Evolutionary conservation across 208 protist genomes (phyloP).

Genomic region (Porcisia hertigi): DNA sequence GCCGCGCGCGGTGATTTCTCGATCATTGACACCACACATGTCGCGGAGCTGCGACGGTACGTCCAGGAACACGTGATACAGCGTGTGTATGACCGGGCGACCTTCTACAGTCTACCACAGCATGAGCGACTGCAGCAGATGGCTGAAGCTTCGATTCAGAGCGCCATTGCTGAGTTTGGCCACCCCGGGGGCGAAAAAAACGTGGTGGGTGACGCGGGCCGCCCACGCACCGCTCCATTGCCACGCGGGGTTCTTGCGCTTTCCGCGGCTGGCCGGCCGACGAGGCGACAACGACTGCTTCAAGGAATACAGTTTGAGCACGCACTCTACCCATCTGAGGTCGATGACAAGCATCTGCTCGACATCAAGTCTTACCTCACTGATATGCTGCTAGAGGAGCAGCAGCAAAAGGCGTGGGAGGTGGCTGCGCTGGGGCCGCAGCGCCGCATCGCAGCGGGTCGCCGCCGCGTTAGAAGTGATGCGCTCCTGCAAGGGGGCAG

Average conservation of each 20-base stretch:
- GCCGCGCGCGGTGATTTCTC: conserved; percentile 72
- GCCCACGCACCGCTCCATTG: conserved; percentile 23
- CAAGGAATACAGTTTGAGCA: conserved; percentile 79
- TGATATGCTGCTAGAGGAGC: conserved; percentile 73
- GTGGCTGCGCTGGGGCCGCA: conserved; percentile 21
- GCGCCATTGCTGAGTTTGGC: conserved; percentile 29
- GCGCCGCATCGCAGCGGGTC: conserved; percentile 27
- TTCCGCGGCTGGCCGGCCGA: conserved; percentile 15
- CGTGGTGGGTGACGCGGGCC: conserved; percentile 17
- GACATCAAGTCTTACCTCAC: conserved; percentile 74
- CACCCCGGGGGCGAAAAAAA: conserved; percentile 32
- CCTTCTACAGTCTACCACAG: conserved; percentile 69
- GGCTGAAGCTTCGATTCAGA: conserved; percentile 46
- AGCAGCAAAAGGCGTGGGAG: conserved; percentile 30
- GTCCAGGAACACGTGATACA: conserved; percentile 72
- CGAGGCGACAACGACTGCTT: conserved; percentile 35
- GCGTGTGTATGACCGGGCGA: conserved; percentile 75
- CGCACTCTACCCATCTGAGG: conserved; percentile 78
- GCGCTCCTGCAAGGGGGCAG: background rate
- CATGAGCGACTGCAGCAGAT: conserved; percentile 49
- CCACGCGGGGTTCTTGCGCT: conserved; percentile 19
- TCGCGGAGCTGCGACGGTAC: conserved; percentile 57
- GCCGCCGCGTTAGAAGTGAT: conserved; percentile 24
- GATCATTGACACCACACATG: conserved; percentile 73
- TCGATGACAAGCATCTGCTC: conserved; percentile 80